Evolutionary conservation across 1,284 basidiomycete species (phyloP).

Genomic region (Fomitopsis betulina): DNA sequence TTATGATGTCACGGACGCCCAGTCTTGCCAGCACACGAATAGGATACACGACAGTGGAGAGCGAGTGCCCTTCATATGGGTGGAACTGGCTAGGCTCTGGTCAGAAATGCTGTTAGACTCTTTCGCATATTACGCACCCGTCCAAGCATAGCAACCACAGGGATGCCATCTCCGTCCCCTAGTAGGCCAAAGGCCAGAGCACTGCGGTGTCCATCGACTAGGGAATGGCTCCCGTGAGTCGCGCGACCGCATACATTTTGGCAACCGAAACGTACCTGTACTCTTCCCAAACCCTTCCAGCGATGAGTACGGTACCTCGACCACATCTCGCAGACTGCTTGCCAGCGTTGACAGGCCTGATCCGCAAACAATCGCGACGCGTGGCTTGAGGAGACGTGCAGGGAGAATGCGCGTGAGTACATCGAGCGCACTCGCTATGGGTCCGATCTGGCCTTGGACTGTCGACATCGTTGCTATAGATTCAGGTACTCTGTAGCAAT

Average conservation of each 20-base stretch:
- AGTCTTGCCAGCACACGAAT: conserved; percentile 72
- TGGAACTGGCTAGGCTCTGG: conserved; percentile 55
- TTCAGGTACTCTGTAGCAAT: too few relatives aligned
- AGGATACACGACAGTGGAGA: conserved; percentile 69
- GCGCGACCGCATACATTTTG: neutral
- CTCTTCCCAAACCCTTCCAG: conserved; percentile 70
- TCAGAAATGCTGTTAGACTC: neutral
- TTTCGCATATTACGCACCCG: conserved; percentile 39
- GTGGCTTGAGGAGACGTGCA: conserved; percentile 44
- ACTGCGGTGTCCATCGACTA: conserved; percentile 75
- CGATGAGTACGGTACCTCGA: conserved; percentile 53
- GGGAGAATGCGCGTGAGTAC: conserved; percentile 36
- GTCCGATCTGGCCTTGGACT: conserved; percentile 5
- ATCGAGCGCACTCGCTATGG: conserved; percentile 35
- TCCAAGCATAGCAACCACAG: conserved; percentile 83
- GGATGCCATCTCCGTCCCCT: conserved; percentile 50
- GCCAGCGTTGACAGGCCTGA: conserved; percentile 71
- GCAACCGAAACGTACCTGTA: conserved; percentile 48
- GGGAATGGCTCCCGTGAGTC: neutral
- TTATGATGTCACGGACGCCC: conserved; percentile 70
- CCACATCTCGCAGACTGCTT: conserved; percentile 46
- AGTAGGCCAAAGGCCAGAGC: conserved; percentile 74
- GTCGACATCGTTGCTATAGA: too few relatives aligned
- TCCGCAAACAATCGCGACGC: conserved; percentile 75
- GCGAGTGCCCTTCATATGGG: conserved; percentile 74